Base-by-base conservation (phyloP, 176 grass and related monocot species). In the Olyra latifolia region DNA sequence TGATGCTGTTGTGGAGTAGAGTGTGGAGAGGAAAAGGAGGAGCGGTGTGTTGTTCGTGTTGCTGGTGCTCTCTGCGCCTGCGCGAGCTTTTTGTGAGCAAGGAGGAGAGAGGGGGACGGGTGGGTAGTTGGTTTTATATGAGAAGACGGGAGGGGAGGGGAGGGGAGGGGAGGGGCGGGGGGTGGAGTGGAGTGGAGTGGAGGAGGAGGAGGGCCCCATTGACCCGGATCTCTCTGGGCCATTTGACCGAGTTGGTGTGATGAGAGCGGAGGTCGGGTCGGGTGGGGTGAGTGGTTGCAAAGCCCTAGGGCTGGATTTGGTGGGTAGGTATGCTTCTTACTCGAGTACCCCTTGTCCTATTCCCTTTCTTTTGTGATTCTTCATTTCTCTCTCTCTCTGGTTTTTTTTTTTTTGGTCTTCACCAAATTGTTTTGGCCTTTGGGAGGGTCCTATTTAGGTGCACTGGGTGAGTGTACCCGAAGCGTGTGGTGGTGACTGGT, bases 201-300 rank as follows among this genome's bases (percentile, higher is more conserved):
- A 4, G 83, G 53, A 25, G 25, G 42, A 69, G 16, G 80, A 20
- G 81, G 84, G 78, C 60, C 88, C 82, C 71, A 84, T 86, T 84
- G 78, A 83, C 75, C 73, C 86, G 74, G 85, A 87, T 84, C 85
- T 70, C 75, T 83, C 46, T 56, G 41, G 64, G 49, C 74, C 88
- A 88, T 91, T 93, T 94, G 91, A 94, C 91, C 79, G 85, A 84
- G 85, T 86, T 86, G 91, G 85, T 88, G 82, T 47, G 82, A 80
- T 25, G 80, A 35, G 87, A 42, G 12, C 28, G 2, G 55, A 15
- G 43, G 2, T 53, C 10, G 10, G n/a, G n/a, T n/a, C n/a, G n/a
- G 80, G 67, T 50, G 69, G 88, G 29, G 61, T 40, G 79, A 76
- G 82, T 91, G 85, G 88, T 82, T 91, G 86, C 85, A 63, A 83